Conservation (phyloP, 371 early-diverging fungal species). For the Conidiobolus incongruus region DNA sequence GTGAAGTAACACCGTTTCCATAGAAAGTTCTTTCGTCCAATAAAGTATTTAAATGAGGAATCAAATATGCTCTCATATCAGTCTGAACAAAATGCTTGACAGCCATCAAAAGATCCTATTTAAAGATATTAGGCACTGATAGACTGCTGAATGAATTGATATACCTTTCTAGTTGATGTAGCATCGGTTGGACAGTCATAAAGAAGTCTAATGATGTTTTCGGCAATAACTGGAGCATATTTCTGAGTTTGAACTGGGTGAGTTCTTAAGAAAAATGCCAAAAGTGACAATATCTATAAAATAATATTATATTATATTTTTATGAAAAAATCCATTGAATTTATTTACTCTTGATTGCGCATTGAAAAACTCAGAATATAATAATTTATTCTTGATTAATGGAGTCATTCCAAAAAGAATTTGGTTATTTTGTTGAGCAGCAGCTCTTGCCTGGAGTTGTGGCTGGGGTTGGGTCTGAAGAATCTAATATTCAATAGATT, state of each 20-base stretch:
- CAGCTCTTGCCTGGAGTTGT: constrained; percentile 45
- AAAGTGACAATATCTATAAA: constrained; percentile 73
- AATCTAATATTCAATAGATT: constrained; percentile 3
- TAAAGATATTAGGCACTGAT: background rate
- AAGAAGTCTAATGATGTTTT: constrained; percentile 64
- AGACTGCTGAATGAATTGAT: background rate
- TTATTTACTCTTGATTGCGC: constrained; percentile 39
- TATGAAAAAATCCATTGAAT: constrained; percentile 21
- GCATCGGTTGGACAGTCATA: constrained; percentile 88
- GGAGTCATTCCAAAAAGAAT: constrained; percentile 66
- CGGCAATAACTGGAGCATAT: constrained; percentile 63
- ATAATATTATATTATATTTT: background rate
- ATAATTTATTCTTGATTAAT: constrained; percentile 36
- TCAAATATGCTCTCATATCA: constrained; percentile 69
- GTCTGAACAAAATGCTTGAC: constrained; percentile 84
- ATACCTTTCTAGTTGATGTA: constrained; percentile 68
- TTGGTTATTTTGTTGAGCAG: constrained; percentile 35
- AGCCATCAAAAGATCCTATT: constrained; percentile 76
- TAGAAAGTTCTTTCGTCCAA: constrained; percentile 78
- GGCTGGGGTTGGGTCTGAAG: constrained; percentile 50
- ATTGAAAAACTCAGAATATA: constrained; percentile 64
- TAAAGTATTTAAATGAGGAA: constrained; percentile 65
- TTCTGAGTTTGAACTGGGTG: constrained; percentile 43
- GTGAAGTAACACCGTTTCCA: constrained; percentile 79
- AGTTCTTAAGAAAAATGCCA: constrained; percentile 79